phyloP scores from a whole-genome alignment of 2,329 filamentous ascomycete species.

The Fusarium floridanum region DNA sequence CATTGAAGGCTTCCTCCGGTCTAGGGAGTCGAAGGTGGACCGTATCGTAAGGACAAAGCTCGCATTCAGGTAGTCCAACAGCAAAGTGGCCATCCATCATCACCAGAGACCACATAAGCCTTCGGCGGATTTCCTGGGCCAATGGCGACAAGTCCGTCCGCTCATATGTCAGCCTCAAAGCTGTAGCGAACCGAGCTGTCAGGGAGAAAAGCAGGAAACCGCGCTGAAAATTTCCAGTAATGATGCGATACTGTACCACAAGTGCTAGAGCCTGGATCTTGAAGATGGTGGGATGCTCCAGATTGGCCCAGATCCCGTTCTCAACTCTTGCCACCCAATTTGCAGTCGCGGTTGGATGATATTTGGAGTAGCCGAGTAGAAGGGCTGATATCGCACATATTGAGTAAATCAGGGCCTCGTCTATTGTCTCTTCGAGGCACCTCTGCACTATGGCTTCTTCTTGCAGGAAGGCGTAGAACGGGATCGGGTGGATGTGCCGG shows the following conservation, averaged over 20 bases:
- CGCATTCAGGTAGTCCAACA: slow-evolving; percentile 48
- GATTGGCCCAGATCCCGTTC: slow-evolving; percentile 56
- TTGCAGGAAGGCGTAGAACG: slow-evolving; percentile 56
- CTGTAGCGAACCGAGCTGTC: slow-evolving; percentile 46
- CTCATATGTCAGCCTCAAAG: slow-evolving; percentile 49
- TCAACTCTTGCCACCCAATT: slow-evolving; percentile 61
- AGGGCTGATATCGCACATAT: slow-evolving; percentile 54
- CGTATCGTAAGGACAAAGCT: slow-evolving; percentile 45
- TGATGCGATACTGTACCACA: slow-evolving; percentile 47
- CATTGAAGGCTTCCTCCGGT: slow-evolving; percentile 47
- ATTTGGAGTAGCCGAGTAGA: slow-evolving; percentile 51
- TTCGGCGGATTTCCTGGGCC: slow-evolving; percentile 46
- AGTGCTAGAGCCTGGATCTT: slow-evolving; percentile 55
- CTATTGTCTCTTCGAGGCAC: slow-evolving; percentile 62
- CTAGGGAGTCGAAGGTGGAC: slow-evolving; percentile 49
- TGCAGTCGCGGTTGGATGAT: slow-evolving; percentile 49
- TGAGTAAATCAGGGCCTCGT: slow-evolving; percentile 57
- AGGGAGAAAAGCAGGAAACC: slow-evolving; percentile 50
- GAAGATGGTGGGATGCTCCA: slow-evolving; percentile 62
- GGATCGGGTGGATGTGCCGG: slow-evolving; percentile 41
- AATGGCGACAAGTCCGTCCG: slow-evolving; percentile 39
- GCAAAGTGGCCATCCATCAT: slow-evolving; percentile 47
- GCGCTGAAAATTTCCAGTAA: slow-evolving; percentile 48
- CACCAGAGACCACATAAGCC: slow-evolving; percentile 49
- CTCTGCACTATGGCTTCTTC: slow-evolving; percentile 64